Percentiles rank a stretch among this genome's conserved stretches.
Evolutionary conservation across 345 rosid species (phyloP).

Genomic region (Salix koriyanagi): DNA sequence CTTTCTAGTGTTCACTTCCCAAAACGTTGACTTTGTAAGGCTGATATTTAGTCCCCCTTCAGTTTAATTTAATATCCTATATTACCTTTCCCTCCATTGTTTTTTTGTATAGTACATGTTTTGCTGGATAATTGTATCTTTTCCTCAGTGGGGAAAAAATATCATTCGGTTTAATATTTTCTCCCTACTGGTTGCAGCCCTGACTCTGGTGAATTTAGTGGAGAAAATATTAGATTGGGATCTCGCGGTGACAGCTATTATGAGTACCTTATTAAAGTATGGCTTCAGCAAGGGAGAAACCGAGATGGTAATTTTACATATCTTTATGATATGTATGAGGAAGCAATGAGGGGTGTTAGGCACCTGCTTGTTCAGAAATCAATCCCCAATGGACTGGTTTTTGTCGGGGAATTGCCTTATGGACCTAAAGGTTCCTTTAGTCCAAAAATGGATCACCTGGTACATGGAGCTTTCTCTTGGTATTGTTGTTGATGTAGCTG

Average conservation of each 20-base stretch:
- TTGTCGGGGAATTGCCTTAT: constrained; percentile 90
- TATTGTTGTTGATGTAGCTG: constrained; percentile 4
- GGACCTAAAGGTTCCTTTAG: constrained; percentile 75
- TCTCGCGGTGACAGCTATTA: constrained; percentile 99
- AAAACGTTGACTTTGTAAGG: too few relatives aligned
- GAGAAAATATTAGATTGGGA: constrained; percentile 92
- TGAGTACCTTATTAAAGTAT: constrained; percentile 89
- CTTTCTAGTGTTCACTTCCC: too few relatives aligned
- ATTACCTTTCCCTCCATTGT: neutral
- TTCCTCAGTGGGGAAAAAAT: neutral
- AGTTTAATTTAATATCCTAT: neutral
- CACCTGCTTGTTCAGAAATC: constrained; percentile 79
- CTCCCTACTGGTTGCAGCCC: constrained; percentile 55
- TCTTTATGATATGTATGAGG: constrained; percentile 78
- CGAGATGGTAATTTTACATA: constrained; percentile 49
- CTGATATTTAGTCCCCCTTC: neutral
- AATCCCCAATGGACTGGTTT: constrained; percentile 72
- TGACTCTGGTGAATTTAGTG: constrained; percentile 73
- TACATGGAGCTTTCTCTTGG: constrained; percentile 33
- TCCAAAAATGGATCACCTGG: constrained; percentile 99
- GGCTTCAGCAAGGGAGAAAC: constrained; percentile 76
- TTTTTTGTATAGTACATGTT: neutral
- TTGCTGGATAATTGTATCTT: neutral
- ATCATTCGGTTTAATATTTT: constrained; percentile 9
- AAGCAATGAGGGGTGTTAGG: constrained; percentile 94